Evolutionary conservation across 208 protist genomes (phyloP), one percentile per base, ranked within the genome.

Genomic region (Acanthamoeba royreba): DNA sequence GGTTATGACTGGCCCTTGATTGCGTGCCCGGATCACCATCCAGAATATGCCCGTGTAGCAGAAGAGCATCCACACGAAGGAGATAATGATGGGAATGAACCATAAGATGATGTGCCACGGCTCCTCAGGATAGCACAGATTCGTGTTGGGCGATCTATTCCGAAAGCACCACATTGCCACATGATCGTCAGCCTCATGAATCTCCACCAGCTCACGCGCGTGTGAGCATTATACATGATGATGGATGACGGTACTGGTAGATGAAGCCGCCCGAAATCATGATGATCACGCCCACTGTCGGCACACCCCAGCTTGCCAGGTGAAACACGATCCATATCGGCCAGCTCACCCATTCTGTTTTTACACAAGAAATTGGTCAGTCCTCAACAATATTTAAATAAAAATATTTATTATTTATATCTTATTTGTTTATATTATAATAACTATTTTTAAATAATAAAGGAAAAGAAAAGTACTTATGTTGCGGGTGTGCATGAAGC

Each of bases 81-180:
- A 55, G 43, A 86, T 55, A n/a, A 86, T 86, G 15, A 86, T 86
- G 22, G 74, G 74, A 17, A 86, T 53, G 46, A 86, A 86, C 74
- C 74, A 86, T 33, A 86, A 33, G 74, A 86, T 86, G 40, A 86
- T 53, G 46, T 86, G 74, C 74, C 74, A 86, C 40, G 74, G 74
- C 74, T 86, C 74, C 15, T 31, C 31, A 13, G 74, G 74, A 9
- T 86, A 86, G n/a, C 74, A 86, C 43, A 55, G 74, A 4, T 33
- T 28, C 40, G 74, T 86, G 40, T 47, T 86, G 4, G 74, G 0
- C 46, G 74, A 83, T 83, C 55, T 63, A 3, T n/a, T 7, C 1
- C 33, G n/a, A 17, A 19, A 63, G 19, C 55, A 63, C 5, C 55
- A n/a, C n/a, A n/a, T n/a, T n/a, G n/a, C 52, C 1, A 58, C 19